Evolutionary conservation across 2,329 filamentous ascomycete genomes (phyloP).

Genomic region (Fusarium paranaense): DNA sequence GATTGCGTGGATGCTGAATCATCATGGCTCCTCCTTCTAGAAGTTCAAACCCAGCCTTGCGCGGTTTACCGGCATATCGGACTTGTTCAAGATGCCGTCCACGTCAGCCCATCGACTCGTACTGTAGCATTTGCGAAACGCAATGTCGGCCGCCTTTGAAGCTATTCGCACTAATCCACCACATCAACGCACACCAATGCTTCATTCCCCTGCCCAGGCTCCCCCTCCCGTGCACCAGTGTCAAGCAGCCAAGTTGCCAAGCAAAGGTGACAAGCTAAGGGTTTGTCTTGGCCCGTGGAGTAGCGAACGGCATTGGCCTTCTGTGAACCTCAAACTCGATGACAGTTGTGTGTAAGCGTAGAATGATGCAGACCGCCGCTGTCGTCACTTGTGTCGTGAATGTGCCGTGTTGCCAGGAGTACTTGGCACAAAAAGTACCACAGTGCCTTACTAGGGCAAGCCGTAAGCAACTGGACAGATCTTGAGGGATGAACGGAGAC

Average conservation of each 20-base stretch:
- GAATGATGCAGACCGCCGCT: neutral
- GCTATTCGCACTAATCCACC: neutral
- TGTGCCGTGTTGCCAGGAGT: neutral
- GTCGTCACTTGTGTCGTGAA: neutral
- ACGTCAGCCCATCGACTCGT: neutral
- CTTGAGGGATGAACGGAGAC: neutral
- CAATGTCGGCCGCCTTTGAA: neutral
- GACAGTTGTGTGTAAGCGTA: neutral
- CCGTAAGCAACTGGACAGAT: neutral
- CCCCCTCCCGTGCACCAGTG: neutral
- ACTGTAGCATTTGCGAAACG: neutral
- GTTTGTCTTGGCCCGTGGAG: slow-evolving; percentile 3
- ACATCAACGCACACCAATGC: neutral
- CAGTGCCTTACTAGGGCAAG: neutral
- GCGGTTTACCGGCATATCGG: neutral
- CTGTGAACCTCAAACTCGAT: neutral
- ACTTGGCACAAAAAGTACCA: neutral
- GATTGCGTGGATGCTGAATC: neutral
- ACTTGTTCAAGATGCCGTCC: neutral
- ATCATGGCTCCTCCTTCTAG: neutral
- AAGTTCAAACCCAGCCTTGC: neutral
- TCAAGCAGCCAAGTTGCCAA: slow-evolving; percentile 4
- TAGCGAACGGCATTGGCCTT: neutral
- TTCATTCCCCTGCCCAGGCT: slow-evolving; percentile 2
- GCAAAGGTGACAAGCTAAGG: neutral